Evolutionary conservation across 2,329 filamentous ascomycete species (phyloP).

Genomic region (Colletotrichum eleusines): DNA sequence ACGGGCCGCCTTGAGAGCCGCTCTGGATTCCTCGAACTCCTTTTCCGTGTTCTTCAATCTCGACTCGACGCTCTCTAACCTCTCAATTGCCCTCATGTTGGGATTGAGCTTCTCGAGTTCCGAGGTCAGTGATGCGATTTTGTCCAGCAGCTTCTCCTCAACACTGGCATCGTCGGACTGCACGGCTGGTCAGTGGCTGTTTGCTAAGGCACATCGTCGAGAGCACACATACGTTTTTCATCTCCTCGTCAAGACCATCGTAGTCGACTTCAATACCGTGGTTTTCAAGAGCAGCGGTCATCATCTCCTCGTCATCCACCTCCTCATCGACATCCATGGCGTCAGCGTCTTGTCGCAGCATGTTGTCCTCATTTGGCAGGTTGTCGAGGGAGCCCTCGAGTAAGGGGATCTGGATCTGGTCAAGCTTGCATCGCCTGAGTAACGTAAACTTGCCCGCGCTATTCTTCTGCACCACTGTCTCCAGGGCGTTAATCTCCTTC

Average conservation of each 20-base stretch:
- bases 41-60: constrained; percentile 87
- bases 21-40: constrained; percentile 88
- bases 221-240: constrained; percentile 74
- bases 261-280: constrained; percentile 95
- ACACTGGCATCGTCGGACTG: constrained; percentile 77
- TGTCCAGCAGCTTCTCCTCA: constrained; percentile 82
- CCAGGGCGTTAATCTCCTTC: constrained; percentile 82
- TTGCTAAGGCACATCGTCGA: neutral
- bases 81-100: constrained; percentile 95
- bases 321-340: constrained; percentile 91
- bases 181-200: constrained; percentile 47
- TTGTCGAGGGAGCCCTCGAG: constrained; percentile 81
- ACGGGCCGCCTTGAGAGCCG: constrained; percentile 78
- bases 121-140: constrained; percentile 77
- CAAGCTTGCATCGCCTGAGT: constrained; percentile 89
- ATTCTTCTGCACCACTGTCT: constrained; percentile 87
- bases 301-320: constrained; percentile 69
- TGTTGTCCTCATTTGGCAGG: constrained; percentile 86
- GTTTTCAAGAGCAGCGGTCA: constrained; percentile 80
- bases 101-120: constrained; percentile 96
- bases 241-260: constrained; percentile 81
- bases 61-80: constrained; percentile 85
- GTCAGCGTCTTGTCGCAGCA: constrained; percentile 82
- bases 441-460: constrained; percentile 86
- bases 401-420: constrained; percentile 90